Evolutionary conservation across 306 rosid genomes (phyloP).

Genomic region (Cucurbita maxima): DNA sequence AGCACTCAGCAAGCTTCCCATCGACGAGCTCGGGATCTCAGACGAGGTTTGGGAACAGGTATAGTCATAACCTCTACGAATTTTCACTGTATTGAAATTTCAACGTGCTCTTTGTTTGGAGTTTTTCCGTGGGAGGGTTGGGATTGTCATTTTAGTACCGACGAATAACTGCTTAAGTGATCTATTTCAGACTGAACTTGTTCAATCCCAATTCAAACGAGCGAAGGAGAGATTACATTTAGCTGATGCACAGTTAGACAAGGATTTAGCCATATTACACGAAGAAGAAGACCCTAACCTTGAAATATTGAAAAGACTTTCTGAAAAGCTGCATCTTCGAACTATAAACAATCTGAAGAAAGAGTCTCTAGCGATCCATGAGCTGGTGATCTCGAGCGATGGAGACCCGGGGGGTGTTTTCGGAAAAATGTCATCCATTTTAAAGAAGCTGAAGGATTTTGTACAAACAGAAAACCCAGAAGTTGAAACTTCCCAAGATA

Average conservation of each 20-base stretch:
- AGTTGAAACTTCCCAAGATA: conserved; percentile 28
- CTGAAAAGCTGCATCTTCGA: conserved; percentile 64
- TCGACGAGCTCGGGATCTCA: conserved; percentile 40
- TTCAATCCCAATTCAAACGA: conserved; percentile 81
- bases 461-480: conserved; percentile 45
- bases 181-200: conserved; percentile 69
- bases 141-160: background rate
- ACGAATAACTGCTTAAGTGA: background rate
- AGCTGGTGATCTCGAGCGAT: conserved; percentile 36
- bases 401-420: conserved; percentile 42
- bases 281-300: conserved; percentile 58
- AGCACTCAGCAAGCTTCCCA: conserved; percentile 51
- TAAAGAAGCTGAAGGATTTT: conserved; percentile 52
- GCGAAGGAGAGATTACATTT: conserved; percentile 51
- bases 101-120: background rate
- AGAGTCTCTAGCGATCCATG: conserved; percentile 71
- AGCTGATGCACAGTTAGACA: conserved; percentile 51
- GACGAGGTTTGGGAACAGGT: conserved; percentile 99
- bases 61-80: background rate
- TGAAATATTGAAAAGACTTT: conserved; percentile 53
- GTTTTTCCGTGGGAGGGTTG: background rate
- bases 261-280: conserved; percentile 41
- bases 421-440: conserved; percentile 43
- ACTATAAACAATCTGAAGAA: conserved; percentile 61
- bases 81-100: background rate